Conservation (phyloP, 441 rosid species). For the Mallotus japonicus region DNA sequence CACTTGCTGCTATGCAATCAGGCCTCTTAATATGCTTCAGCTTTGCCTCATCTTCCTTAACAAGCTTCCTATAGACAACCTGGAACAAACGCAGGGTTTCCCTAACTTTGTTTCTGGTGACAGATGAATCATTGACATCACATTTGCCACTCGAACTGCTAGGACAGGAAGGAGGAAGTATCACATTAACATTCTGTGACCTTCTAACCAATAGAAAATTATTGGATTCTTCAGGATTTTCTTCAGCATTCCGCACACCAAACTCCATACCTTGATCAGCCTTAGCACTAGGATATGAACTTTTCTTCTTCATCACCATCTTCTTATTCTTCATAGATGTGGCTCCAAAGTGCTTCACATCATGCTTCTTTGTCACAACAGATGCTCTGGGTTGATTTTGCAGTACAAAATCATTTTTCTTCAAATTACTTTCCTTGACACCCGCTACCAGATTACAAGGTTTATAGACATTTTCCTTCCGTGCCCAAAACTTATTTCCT, state of each 20-base stretch:
- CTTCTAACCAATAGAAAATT: slow-evolving; percentile 22
- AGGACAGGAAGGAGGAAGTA: slow-evolving; percentile 46
- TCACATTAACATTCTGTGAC: slow-evolving; percentile 30
- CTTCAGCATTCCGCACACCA: slow-evolving; percentile 22
- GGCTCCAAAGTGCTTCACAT: slow-evolving; percentile 32
- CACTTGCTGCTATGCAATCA: slow-evolving; percentile 51
- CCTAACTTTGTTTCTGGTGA: slow-evolving; percentile 57
- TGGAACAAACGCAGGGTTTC: slow-evolving; percentile 73
- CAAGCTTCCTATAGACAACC: slow-evolving; percentile 54
- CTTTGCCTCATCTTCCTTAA: slow-evolving; percentile 71
- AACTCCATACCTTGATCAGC: slow-evolving; percentile 5
- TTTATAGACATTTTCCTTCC: slow-evolving; percentile 4
- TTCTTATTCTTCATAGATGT: slow-evolving; percentile 16
- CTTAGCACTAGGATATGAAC: slow-evolving; percentile 11
- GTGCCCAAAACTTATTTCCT: slow-evolving; percentile 25
- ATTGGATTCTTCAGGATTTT: slow-evolving; percentile 22
- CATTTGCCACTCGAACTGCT: slow-evolving; percentile 23
- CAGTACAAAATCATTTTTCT: slow-evolving; percentile 24
- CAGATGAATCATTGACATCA: slow-evolving; percentile 25
- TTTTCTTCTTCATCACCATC: slow-evolving; percentile 13
- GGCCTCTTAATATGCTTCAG: slow-evolving; percentile 41
- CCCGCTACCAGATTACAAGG: slow-evolving; percentile 17
- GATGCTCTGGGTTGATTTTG: slow-evolving; percentile 25
- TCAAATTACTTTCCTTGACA: slow-evolving; percentile 29
- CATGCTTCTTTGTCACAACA: slow-evolving; percentile 19